Percentiles rank a stretch among this genome's conserved stretches.
These are phyloP conservation scores for Euphorbia peplus DNA, from an alignment of 345 rosid species.

Conservation along the genomic window DNA sequence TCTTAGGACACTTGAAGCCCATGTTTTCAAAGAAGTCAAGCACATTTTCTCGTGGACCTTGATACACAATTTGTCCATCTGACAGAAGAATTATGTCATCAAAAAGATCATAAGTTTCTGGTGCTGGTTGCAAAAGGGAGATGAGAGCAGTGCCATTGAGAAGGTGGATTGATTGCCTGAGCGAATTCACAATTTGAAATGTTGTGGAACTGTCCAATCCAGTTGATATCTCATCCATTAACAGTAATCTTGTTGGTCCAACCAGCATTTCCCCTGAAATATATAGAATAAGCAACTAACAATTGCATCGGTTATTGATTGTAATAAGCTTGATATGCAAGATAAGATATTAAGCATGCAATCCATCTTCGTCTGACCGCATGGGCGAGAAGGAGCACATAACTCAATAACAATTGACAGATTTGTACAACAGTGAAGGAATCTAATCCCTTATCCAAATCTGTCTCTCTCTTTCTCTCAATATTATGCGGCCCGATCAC, in stretches of 20 bases:
- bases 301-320: too few species aligned
- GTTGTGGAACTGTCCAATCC: slow-evolving; percentile 78
- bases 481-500: too few species aligned
- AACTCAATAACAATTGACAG: too few species aligned
- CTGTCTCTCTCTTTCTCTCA: too few species aligned
- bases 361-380: too few species aligned
- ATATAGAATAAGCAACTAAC: too few species aligned
- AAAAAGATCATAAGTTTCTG: slow-evolving; percentile 62
- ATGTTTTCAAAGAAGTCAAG: slow-evolving; percentile 55
- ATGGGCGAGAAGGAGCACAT: too few species aligned
- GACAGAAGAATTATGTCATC: slow-evolving; percentile 70
- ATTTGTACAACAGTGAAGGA: too few species aligned
- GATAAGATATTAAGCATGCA: too few species aligned
- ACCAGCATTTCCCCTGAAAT: slow-evolving; percentile 62
- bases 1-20: slow-evolving; percentile 65
- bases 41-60: slow-evolving; percentile 59
- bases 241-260: slow-evolving; percentile 61
- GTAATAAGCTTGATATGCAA: too few species aligned
- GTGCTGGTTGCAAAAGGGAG: slow-evolving; percentile 80
- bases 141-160: slow-evolving; percentile 64
- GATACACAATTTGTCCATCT: slow-evolving; percentile 70
- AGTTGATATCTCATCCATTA: slow-evolving; percentile 80
- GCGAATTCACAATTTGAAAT: slow-evolving; percentile 60
- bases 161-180: slow-evolving; percentile 51
- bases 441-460: too few species aligned